Base-by-base conservation (phyloP, 495 filamentous ascomycete species). In the Melanomma pulvis-pyrius region DNA sequence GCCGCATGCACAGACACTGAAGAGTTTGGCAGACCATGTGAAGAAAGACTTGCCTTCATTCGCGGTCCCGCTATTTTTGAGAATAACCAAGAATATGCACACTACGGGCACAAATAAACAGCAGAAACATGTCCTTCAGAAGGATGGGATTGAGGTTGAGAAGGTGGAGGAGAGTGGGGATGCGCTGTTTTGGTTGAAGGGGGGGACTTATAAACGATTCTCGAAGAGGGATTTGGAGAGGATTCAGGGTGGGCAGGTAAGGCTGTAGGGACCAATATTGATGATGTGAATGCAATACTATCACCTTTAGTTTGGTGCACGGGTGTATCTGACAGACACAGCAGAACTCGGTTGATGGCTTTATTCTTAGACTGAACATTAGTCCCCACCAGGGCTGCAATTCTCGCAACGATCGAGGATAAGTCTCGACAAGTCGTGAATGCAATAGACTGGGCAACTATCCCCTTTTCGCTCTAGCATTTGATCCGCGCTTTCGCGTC, bases 21-120 rank as follows among this genome's bases (percentile, higher is more conserved):
- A 50, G 50, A 39, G 29, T 1, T 26, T 68, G 2, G 64, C 59
- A 13, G 44, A 79, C 1, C 86, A 92, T 67, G 80, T 80, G 0
- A 74, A 78, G 56, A 79, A 74, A 8, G 71, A 69, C 0, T 79
- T 97, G 22, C 91, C 92, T 0, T 82, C 82, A 11, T 96, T 89
- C 67, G 91, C 91, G 0, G 82, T 89, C 1, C 92, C 92, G 1
- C 66, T 93, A 1, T 97, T 96, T 75, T 53, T 97, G 47, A 82
- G 92, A 4, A 73, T 92, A 0, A 84, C 85, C 0, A 79, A 77
- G 53, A 79, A 81, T 8, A 83, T 87, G 74, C 82, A 88, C 58
- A 78, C 82, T 0, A 97, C 92, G 9, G 91, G 92, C 0, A 97
- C 90, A 65, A 90, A 92, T 67, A 97, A 97, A 78, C 90, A 94